A percentile compares a stretch with the other conserved stretches of the same genome.
These are phyloP conservation scores for Xylaria cubensis DNA, from an alignment of 495 filamentous ascomycete species.

Conservation along the genomic window DNA sequence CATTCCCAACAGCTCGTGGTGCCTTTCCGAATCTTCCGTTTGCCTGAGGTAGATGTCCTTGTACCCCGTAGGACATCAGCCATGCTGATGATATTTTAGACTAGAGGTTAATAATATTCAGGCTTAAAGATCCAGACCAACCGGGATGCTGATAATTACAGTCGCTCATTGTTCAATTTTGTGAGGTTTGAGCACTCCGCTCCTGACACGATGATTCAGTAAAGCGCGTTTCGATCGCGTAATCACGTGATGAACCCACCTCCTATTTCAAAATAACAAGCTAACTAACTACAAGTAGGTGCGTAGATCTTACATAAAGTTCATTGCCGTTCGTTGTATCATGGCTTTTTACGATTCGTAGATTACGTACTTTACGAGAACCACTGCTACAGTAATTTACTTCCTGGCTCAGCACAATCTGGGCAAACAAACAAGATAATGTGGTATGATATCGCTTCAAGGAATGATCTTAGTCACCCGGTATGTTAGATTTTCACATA, in stretches of 20 bases:
- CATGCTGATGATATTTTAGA: not conserved
- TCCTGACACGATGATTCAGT: not conserved
- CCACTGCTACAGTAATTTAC: not conserved
- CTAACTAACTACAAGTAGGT: not conserved
- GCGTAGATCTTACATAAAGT: not conserved
- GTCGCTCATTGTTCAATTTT: not conserved
- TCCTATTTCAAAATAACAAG: not conserved
- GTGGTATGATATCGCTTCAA: not conserved
- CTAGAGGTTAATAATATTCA: not conserved
- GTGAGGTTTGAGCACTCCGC: not conserved
- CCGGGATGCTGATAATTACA: not conserved
- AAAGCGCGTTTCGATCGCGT: not conserved
- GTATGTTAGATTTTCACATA: not conserved
- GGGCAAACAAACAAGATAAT: no score
- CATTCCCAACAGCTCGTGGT: constrained; percentile 18
- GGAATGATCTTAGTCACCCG: not conserved
- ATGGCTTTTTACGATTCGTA: not conserved
- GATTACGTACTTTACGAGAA: not conserved
- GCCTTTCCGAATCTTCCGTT: constrained; percentile 19
- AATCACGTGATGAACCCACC: not conserved
- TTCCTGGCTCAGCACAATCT: not conserved
- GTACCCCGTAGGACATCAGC: not conserved
- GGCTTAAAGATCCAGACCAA: not conserved
- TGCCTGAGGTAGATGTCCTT: not conserved
- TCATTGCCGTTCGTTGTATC: not conserved